Base-by-base conservation (phyloP, 805 yeast genomes). In the Torulaspora quercuum region DNA sequence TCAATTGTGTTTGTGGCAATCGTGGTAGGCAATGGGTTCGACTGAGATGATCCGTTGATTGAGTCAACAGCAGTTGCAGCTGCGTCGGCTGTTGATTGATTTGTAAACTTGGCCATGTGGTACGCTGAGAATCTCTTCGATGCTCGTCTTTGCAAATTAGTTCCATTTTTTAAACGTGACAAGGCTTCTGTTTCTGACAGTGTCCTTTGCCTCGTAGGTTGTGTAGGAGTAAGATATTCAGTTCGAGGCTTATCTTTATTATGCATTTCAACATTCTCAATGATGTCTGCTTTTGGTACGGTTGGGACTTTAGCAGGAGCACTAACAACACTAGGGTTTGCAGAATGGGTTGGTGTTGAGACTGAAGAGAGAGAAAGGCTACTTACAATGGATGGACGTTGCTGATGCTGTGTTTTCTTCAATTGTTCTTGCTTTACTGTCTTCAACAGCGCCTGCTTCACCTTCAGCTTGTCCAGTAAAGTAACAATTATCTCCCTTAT, bases 111-210 rank as follows among this genome's bases (percentile, higher is more conserved):
- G 1, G 94, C 86, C 61, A 81, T 80, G 53, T 90, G 97, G 44
- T 89, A 90, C 0, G 97, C 96, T 4, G 96, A 87, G 55, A 82
- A 90, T 37, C 98, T 69, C 49, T 90, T 82, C 0, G 97, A 89
- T 0, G 97, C 99, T 44, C 96, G 74, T 48, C 99, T 73, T 65
- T 82, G 94, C 20, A 92, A 66, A 3, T 85, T 82, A 31, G 84
- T 85, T 3, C 89, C 86, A 29, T 80, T 78, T 52, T 90, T 95
- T 7, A 90, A 67, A 48, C 84, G 85, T 0, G 78, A 69, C 18
- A 89, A 67, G 0, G 95, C 87, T 49, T 82, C 87, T 13, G 58
- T 63, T 37, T 53, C 57, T 7, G 45, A 42, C 12, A 42, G 18
- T 3, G 28, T 38, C 4, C 38, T 39, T 24, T 42, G 45, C 24